Percentiles rank a stretch among this genome's conserved stretches.
These are phyloP conservation scores for Aureococcus anophagefferens DNA, from an alignment of 108 stramenopile species.

Conservation along the genomic window DNA sequence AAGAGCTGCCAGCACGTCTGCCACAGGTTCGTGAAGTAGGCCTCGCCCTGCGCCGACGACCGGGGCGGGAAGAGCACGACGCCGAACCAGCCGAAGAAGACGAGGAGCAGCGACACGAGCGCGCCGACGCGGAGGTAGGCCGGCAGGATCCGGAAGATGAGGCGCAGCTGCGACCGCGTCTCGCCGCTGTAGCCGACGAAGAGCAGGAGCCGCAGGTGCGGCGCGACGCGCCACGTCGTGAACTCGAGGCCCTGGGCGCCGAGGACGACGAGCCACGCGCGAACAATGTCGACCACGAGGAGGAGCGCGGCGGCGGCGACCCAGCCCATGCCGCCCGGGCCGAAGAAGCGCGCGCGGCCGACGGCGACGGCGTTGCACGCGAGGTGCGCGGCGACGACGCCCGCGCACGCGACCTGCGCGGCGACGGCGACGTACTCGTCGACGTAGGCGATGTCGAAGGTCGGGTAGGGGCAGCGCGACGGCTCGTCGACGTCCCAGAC, in stretches of 20 bases:
- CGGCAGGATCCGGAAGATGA: background rate
- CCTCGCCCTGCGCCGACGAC: background rate
- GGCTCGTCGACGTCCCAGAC: background rate
- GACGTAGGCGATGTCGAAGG: background rate
- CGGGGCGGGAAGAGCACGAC: background rate
- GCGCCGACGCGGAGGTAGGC: background rate
- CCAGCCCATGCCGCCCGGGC: background rate
- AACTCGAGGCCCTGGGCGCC: background rate
- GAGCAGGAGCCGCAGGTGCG: background rate
- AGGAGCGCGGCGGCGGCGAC: background rate
- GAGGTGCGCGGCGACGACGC: background rate
- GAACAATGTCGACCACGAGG: background rate
- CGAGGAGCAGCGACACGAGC: background rate
- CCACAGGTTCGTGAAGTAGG: background rate
- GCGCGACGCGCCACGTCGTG: background rate
- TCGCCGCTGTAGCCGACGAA: background rate
- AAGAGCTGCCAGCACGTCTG: background rate
- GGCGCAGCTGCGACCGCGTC: background rate
- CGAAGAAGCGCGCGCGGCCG: background rate
- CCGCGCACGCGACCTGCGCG: background rate
- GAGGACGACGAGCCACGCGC: background rate
- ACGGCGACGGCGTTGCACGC: background rate
- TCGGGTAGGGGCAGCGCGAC: background rate
- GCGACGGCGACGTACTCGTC: background rate
- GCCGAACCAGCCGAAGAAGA: background rate